A percentile compares a stretch with the other conserved stretches of the same genome.
phyloP scores from a whole-genome alignment of 176 grass and related monocot genomes.

The Rhynchospora breviuscula region DNA sequence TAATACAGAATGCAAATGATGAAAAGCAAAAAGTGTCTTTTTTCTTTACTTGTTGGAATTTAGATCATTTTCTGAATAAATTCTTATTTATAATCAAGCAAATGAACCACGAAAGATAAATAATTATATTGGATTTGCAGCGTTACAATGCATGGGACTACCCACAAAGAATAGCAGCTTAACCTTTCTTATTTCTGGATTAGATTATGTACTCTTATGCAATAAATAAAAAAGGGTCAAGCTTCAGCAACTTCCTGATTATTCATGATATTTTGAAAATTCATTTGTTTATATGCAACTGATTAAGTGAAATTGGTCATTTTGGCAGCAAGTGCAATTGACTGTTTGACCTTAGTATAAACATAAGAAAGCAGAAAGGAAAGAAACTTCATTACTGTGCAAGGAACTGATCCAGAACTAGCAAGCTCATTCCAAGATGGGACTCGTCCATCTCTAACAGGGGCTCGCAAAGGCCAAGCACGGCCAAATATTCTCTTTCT shows the following conservation, averaged over 20 bases:
- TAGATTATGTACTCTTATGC: not conserved
- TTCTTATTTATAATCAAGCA: not conserved
- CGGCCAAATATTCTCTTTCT: slow-evolving; percentile 88
- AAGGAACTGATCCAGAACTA: slow-evolving; percentile 36
- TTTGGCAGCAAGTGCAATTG: not conserved
- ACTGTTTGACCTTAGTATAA: not conserved
- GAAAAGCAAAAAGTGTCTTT: not conserved
- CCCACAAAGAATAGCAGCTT: not conserved
- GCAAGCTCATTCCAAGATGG: slow-evolving; percentile 85
- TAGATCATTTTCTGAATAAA: not conserved
- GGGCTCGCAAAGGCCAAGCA: slow-evolving; percentile 89
- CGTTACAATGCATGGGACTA: not conserved
- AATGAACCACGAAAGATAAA: not conserved
- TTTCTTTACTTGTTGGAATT: not conserved
- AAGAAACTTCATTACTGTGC: slow-evolving; percentile 46
- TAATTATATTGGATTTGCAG: not conserved
- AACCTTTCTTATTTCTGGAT: not conserved
- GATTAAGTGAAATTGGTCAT: not conserved
- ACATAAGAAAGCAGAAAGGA: not conserved
- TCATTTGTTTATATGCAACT: not conserved
- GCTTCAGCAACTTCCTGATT: not conserved
- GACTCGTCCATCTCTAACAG: slow-evolving; percentile 64
- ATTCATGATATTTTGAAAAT: not conserved
- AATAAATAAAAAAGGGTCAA: not conserved
- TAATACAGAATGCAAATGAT: not conserved